Percentiles rank a stretch among this genome's conserved stretches.
Conservation (phyloP, 164 flowering plant genomes). For the Protea cynaroides region DNA sequence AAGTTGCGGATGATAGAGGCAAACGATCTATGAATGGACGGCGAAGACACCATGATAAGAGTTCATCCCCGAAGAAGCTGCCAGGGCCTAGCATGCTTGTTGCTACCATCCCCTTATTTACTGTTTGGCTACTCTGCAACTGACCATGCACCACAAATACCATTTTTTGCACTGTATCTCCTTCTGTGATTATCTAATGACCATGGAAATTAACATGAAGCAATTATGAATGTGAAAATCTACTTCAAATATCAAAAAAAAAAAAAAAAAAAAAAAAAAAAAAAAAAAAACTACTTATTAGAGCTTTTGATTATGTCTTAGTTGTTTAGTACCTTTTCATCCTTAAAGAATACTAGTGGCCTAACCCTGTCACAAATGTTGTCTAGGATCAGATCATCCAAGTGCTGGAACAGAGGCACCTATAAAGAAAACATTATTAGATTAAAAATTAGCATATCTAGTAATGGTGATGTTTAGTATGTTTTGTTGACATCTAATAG, state of each 20-base stretch:
- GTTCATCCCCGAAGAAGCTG: slow-evolving; percentile 86
- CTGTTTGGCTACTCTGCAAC: slow-evolving; percentile 58
- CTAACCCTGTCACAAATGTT: slow-evolving; percentile 84
- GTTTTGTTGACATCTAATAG: no score
- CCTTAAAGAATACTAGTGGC: slow-evolving; percentile 73
- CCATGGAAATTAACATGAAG: not conserved
- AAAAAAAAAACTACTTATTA: no score
- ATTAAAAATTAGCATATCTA: not conserved
- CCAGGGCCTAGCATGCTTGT: slow-evolving; percentile 73
- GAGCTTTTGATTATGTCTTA: not conserved
- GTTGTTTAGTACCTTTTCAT: slow-evolving; percentile 63
- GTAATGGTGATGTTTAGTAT: no score
- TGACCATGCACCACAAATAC: slow-evolving; percentile 74
- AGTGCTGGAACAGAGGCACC: slow-evolving; percentile 79
- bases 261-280: no score
- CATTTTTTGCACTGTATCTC: slow-evolving; percentile 85
- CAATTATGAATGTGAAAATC: not conserved
- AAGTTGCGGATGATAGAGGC: slow-evolving; percentile 89
- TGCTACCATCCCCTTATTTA: slow-evolving; percentile 74
- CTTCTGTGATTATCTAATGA: slow-evolving; percentile 86
- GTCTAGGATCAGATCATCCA: slow-evolving; percentile 92
- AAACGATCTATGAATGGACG: slow-evolving; percentile 79
- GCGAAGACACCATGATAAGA: slow-evolving; percentile 89
- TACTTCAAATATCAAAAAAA: no score
- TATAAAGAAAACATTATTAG: slow-evolving; percentile 10